phyloP scores from a whole-genome alignment of 2,329 filamentous ascomycete species.

The Didymella pinodella region DNA sequence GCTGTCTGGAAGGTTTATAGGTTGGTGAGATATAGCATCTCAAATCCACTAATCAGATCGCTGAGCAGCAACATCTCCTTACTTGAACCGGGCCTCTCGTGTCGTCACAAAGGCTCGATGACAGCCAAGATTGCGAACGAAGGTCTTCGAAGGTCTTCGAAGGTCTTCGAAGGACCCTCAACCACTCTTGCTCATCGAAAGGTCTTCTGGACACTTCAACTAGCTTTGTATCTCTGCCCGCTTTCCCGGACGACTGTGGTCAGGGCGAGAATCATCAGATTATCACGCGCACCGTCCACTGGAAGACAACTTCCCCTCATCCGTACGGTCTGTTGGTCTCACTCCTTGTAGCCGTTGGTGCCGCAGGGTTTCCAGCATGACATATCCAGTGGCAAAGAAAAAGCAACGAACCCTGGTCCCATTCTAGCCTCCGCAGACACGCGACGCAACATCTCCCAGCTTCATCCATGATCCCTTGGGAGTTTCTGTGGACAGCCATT shows the following conservation, averaged over 20 bases:
- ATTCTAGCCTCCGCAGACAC: constrained; percentile 10
- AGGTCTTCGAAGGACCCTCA: no score
- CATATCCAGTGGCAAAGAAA: constrained; percentile 1
- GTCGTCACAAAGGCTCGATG: background rate
- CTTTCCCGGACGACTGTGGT: no score
- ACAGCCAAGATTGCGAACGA: no score
- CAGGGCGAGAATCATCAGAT: background rate
- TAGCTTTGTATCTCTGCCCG: no score
- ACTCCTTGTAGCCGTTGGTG: constrained; percentile 13
- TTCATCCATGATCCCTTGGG: constrained; percentile 7
- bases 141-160: no score
- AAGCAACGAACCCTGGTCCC: constrained; percentile 16
- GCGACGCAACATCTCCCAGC: constrained; percentile 13
- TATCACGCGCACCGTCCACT: background rate
- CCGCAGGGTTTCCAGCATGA: constrained; percentile 1
- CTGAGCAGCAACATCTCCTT: background rate
- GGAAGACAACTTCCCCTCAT: background rate
- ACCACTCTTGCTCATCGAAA: no score
- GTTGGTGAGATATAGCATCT: background rate
- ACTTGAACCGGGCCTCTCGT: background rate
- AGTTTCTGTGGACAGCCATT: background rate
- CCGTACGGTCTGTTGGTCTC: constrained; percentile 11
- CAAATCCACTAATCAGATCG: background rate
- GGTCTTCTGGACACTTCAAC: no score
- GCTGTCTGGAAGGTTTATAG: background rate